A percentile compares a stretch with the other conserved stretches of the same genome.
Conservation (phyloP, 202 grass and related monocot species). For the Schoenoplectus triqueter region DNA sequence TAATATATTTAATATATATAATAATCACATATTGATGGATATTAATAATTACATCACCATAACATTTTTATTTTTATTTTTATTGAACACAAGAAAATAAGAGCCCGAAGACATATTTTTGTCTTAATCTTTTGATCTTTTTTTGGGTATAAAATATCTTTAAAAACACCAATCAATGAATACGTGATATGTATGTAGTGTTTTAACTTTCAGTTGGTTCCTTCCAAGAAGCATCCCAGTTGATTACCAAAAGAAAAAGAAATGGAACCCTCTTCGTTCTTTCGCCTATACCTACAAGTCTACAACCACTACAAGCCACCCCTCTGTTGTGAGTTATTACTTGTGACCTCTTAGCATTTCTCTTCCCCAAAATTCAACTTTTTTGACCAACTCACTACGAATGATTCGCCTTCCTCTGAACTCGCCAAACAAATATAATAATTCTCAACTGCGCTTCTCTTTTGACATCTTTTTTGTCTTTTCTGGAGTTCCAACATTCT, state of each 20-base stretch:
- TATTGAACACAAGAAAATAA: too few species aligned
- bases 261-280: neutral
- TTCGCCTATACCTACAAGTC: neutral
- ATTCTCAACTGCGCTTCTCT: neutral
- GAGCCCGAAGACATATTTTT: too few species aligned
- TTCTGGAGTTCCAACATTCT: neutral
- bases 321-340: neutral
- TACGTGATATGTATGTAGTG: too few species aligned
- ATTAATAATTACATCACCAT: too few species aligned
- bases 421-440: neutral
- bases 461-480: conserved; percentile 33
- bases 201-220: neutral
- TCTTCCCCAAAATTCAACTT: conserved; percentile 22
- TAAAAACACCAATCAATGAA: too few species aligned
- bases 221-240: neutral
- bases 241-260: neutral
- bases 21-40: too few species aligned
- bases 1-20: too few species aligned
- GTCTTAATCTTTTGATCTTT: too few species aligned
- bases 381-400: conserved; percentile 27
- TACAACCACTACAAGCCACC: too few species aligned
- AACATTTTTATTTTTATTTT: too few species aligned
- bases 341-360: conserved; percentile 17
- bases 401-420: conserved; percentile 5
- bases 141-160: too few species aligned